A percentile compares a stretch with the other conserved stretches of the same genome.
These are phyloP conservation scores for Cystofilobasidium bisporidii DNA, from an alignment of 768 basidiomycete species.

Conservation along the genomic window DNA sequence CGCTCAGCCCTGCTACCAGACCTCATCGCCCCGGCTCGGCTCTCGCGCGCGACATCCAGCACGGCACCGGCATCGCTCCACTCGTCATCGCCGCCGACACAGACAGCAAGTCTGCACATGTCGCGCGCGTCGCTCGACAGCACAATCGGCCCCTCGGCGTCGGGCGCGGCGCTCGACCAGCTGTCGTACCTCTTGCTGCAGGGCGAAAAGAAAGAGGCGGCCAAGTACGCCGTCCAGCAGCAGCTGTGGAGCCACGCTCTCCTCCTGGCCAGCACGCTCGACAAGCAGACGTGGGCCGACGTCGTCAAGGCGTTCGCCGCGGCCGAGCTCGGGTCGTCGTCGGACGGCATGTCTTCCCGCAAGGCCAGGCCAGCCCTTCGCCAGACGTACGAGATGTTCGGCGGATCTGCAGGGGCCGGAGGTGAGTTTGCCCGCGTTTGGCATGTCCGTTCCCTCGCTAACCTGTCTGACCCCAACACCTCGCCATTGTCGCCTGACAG, in stretches of 20 bases:
- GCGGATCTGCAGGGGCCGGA: slow-evolving; percentile 15
- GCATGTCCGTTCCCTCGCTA: no score
- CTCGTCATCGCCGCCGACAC: neutral
- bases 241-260: slow-evolving; percentile 93
- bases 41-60: neutral
- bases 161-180: slow-evolving; percentile 59
- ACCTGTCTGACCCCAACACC: no score
- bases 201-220: slow-evolving; percentile 78
- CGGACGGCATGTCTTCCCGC: neutral
- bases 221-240: slow-evolving; percentile 76
- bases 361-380: slow-evolving; percentile 17
- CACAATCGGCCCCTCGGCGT: slow-evolving; percentile 39
- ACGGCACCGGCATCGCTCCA: neutral
- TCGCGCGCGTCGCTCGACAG: neutral
- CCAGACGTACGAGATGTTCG: slow-evolving; percentile 28
- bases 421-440: neutral
- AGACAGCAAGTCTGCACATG: neutral
- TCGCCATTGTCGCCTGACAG: no score
- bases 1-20: slow-evolving; percentile 40
- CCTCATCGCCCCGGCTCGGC: slow-evolving; percentile 1
- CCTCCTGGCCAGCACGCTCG: slow-evolving; percentile 83
- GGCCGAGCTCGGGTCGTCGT: slow-evolving; percentile 50
- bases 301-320: slow-evolving; percentile 75
- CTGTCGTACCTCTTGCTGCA: slow-evolving; percentile 69
- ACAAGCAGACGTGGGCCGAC: slow-evolving; percentile 88